phyloP scores from a whole-genome alignment of 2,329 filamentous ascomycete species.

The Aspergillus fijiensis region DNA sequence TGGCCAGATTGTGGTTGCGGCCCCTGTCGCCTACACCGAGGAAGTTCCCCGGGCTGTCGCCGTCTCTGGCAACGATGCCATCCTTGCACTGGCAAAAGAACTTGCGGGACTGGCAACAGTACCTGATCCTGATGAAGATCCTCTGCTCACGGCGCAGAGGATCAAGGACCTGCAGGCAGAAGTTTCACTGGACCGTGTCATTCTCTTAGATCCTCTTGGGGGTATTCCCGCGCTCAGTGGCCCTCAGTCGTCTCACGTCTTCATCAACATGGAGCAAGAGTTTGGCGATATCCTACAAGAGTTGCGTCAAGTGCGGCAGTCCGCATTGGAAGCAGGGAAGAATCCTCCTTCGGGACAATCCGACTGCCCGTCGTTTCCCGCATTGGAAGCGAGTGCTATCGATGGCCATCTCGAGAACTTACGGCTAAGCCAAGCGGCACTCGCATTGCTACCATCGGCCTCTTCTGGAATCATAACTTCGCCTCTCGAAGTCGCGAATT shows the following conservation, averaged over 20 bases:
- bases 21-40: constrained; percentile 61
- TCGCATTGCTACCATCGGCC: constrained; percentile 75
- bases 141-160: constrained; percentile 39
- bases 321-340: constrained; percentile 11
- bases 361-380: constrained; percentile 6
- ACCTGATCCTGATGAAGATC: constrained; percentile 46
- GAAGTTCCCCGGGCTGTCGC: constrained; percentile 50
- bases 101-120: constrained; percentile 65
- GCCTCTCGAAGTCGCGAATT: constrained; percentile 74
- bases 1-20: constrained; percentile 69
- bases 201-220: constrained; percentile 82
- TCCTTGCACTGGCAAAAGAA: constrained; percentile 74
- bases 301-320: constrained; percentile 45
- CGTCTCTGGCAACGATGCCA: constrained; percentile 61
- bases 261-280: constrained; percentile 92
- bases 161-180: constrained; percentile 48
- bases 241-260: constrained; percentile 68
- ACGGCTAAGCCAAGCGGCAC: constrained; percentile 64
- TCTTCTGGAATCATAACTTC: constrained; percentile 89
- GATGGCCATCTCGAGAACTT: constrained; percentile 68
- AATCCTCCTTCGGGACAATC: constrained; percentile 17
- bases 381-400: constrained; percentile 23
- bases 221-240: constrained; percentile 70
- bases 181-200: constrained; percentile 75
- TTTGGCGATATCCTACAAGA: constrained; percentile 67